Evolutionary conservation across 331 rosid genomes (phyloP).

Genomic region (Malus hybrid): DNA sequence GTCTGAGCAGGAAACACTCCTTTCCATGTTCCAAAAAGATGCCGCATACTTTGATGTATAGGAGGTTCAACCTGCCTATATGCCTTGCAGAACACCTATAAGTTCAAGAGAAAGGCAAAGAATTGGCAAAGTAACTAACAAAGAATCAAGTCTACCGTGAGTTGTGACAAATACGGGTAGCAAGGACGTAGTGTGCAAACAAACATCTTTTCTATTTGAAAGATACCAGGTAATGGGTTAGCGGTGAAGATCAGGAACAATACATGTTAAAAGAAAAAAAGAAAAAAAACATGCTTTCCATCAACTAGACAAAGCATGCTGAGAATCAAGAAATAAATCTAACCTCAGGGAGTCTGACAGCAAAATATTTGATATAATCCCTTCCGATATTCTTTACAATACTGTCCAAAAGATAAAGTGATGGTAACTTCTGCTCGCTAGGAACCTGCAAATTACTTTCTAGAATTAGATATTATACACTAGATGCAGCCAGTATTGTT

Average conservation of each 20-base stretch:
- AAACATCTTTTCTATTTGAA: neutral
- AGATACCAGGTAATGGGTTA: slow-evolving; percentile 16
- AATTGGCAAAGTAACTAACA: slow-evolving; percentile 30
- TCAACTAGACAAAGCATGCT: neutral
- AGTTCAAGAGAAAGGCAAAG: slow-evolving; percentile 22
- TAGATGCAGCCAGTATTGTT: slow-evolving; percentile 3
- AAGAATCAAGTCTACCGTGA: neutral
- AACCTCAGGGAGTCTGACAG: slow-evolving; percentile 82
- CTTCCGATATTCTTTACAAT: slow-evolving; percentile 96
- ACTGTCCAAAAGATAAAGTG: slow-evolving; percentile 99
- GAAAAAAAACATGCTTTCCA: neutral
- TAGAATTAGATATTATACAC: slow-evolving; percentile 13
- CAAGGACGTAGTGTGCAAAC: neutral
- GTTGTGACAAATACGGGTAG: neutral
- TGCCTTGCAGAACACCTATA: slow-evolving; percentile 93
- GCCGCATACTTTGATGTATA: slow-evolving; percentile 83
- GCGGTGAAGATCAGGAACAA: neutral
- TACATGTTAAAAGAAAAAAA: neutral
- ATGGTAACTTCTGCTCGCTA: slow-evolving; percentile 92
- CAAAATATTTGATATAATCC: slow-evolving; percentile 87
- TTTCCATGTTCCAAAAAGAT: slow-evolving; percentile 99
- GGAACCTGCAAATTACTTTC: slow-evolving; percentile 68
- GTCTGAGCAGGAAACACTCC: slow-evolving; percentile 84
- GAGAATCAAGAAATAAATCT: slow-evolving; percentile 33
- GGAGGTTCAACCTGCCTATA: slow-evolving; percentile 82